Percentiles rank a stretch among this genome's conserved stretches.
Evolutionary conservation across 2,329 filamentous ascomycete genomes (phyloP).

Genomic region (Aureobasidium sp.): DNA sequence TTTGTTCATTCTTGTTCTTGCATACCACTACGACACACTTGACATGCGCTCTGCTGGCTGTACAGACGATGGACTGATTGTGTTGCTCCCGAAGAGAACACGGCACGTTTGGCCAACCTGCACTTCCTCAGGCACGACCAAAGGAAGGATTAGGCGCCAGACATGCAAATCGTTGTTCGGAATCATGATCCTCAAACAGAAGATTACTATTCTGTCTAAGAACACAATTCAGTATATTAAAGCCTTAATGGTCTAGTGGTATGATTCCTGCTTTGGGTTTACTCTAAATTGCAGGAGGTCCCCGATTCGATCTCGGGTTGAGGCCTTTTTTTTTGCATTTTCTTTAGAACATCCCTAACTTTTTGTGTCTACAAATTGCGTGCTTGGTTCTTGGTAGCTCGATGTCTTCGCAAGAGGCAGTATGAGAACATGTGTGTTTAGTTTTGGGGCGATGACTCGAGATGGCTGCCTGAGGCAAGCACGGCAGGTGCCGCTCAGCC

Average conservation of each 20-base stretch:
- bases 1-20: not conserved
- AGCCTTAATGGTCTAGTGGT: constrained; percentile 8
- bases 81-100: not conserved
- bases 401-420: too few species aligned
- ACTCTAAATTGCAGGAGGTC: constrained; percentile 6
- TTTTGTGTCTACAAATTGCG: not conserved
- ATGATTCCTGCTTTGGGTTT: constrained; percentile 11
- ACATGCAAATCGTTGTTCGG: too few species aligned
- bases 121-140: too few species aligned
- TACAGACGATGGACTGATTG: not conserved
- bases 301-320: constrained; percentile 4
- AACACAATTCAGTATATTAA: not conserved
- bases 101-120: not conserved
- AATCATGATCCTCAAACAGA: not conserved
- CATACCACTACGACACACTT: not conserved
- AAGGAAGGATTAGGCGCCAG: too few species aligned
- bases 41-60: not conserved
- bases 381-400: not conserved
- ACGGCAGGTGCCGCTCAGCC: not conserved
- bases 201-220: not conserved
- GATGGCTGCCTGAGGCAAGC: not conserved
- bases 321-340: not conserved
- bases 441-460: too few species aligned
- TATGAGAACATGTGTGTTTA: too few species aligned
- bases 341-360: too few species aligned